Evolutionary conservation across 306 rosid species (phyloP).

Genomic region (Cotoneaster glaucophyllus): DNA sequence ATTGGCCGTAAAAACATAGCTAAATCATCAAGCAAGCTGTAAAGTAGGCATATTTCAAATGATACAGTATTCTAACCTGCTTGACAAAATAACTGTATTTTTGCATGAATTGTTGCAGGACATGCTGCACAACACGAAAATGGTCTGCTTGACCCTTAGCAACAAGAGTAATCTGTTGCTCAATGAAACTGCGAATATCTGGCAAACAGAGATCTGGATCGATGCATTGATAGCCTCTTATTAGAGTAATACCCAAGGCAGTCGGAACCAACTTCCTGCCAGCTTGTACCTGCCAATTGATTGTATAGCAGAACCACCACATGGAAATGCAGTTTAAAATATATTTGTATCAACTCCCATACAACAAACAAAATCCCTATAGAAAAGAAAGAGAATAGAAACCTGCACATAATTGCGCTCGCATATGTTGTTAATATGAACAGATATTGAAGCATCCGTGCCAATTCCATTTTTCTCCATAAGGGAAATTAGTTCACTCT

Average conservation of each 20-base stretch:
- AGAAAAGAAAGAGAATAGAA: background rate
- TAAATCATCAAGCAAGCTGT: constrained; percentile 3
- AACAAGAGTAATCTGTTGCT: constrained; percentile 91
- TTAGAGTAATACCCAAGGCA: constrained; percentile 71
- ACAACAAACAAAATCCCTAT: background rate
- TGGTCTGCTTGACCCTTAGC: constrained; percentile 89
- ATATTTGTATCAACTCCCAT: constrained; percentile 5
- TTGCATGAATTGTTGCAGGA: constrained; percentile 74
- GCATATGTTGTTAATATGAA: constrained; percentile 91
- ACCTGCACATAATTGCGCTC: constrained; percentile 99
- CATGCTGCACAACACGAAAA: constrained; percentile 75
- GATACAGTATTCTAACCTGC: constrained; percentile 48
- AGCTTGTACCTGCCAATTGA: constrained; percentile 76
- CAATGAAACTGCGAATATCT: constrained; percentile 98
- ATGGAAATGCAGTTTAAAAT: background rate
- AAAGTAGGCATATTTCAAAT: background rate
- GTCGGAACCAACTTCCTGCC: constrained; percentile 89
- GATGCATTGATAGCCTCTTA: constrained; percentile 91
- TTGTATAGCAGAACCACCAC: constrained; percentile 22
- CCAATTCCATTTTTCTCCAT: constrained; percentile 98
- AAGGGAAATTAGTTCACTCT: constrained; percentile 90
- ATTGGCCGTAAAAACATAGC: background rate
- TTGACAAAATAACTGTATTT: constrained; percentile 81
- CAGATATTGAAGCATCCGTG: constrained; percentile 94
- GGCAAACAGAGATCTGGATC: constrained; percentile 98